Conservation (phyloP, 148 eudicot genomes). For the Vaccinium corymbosum region DNA sequence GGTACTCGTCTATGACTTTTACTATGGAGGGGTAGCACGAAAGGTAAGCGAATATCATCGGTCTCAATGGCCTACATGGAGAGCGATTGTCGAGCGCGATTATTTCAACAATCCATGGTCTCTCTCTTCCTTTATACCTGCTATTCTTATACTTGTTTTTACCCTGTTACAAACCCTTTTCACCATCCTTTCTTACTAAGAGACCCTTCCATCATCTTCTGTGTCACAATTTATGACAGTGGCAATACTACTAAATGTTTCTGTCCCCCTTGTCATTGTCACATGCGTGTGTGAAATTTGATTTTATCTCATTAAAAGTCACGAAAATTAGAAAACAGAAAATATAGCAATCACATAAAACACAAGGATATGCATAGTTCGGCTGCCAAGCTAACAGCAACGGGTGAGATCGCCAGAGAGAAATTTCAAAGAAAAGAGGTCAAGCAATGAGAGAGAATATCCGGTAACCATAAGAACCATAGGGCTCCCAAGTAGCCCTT, state of each 20-base stretch:
- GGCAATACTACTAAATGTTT: neutral
- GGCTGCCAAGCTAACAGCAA: neutral
- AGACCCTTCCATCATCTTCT: neutral
- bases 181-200: neutral
- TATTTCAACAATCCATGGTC: constrained; percentile 6
- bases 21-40: neutral
- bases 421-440: neutral
- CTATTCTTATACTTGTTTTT: neutral
- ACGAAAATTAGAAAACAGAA: neutral
- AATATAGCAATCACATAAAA: neutral
- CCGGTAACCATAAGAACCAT: neutral
- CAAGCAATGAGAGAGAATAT: neutral
- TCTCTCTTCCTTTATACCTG: neutral
- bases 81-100: neutral
- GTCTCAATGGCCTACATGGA: neutral
- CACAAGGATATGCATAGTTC: neutral
- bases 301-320: neutral
- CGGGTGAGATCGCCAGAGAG: neutral
- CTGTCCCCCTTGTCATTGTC: neutral
- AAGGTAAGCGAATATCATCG: neutral
- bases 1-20: neutral
- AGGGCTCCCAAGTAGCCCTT: neutral
- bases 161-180: constrained; percentile 4
- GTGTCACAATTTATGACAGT: neutral
- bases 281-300: neutral